A percentile compares a stretch with the other conserved stretches of the same genome.
phyloP scores from a whole-genome alignment of 2,329 filamentous ascomycete species.

The Erysiphe pulchra region DNA sequence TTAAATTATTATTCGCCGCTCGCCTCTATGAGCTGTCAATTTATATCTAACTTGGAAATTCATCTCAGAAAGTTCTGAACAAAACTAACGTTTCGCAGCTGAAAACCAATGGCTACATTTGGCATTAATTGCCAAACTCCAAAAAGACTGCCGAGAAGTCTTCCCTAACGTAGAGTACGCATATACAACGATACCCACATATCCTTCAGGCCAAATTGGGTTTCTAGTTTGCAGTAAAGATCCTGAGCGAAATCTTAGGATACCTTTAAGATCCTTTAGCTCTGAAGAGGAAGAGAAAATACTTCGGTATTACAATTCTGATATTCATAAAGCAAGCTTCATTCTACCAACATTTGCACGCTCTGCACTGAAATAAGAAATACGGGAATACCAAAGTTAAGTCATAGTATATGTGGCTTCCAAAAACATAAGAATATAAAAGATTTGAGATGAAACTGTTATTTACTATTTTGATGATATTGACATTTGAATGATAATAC shows the following conservation, averaged over 20 bases:
- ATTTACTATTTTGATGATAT: too few species aligned
- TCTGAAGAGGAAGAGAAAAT: slow-evolving; percentile 75
- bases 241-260: slow-evolving; percentile 53
- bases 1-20: too few species aligned
- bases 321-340: slow-evolving; percentile 89
- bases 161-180: slow-evolving; percentile 97
- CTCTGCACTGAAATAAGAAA: slow-evolving; percentile 34
- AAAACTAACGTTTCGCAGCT: slow-evolving; percentile 26
- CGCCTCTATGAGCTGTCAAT: too few species aligned
- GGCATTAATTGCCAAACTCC: slow-evolving; percentile 74
- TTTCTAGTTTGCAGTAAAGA: slow-evolving; percentile 99
- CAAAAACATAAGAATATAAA: too few species aligned
- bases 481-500: too few species aligned
- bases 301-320: slow-evolving; percentile 92
- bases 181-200: slow-evolving; percentile 97
- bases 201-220: slow-evolving; percentile 95
- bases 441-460: too few species aligned
- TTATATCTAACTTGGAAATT: neutral
- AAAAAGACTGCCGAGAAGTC: slow-evolving; percentile 89
- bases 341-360: slow-evolving; percentile 81
- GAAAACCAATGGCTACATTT: slow-evolving; percentile 99
- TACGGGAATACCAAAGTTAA: neutral
- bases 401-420: neutral
- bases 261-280: slow-evolving; percentile 59
- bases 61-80: neutral